These are phyloP conservation scores for Nicotiana benthamiana DNA, from an alignment of 257 asterid species.

Conservation along the genomic window DNA sequence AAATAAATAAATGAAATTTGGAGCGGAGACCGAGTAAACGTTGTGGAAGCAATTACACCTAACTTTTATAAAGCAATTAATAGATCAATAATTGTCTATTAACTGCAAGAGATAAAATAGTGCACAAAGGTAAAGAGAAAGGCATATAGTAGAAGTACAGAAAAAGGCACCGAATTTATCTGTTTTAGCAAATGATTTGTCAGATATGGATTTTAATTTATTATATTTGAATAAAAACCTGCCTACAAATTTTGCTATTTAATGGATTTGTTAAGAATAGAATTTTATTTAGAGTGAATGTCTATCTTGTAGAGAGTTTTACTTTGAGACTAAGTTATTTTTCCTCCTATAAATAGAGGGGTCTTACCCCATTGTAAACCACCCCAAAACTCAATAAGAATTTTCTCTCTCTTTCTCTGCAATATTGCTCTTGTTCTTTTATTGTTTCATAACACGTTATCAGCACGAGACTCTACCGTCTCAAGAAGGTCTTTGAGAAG, in stretches of 20 bases:
- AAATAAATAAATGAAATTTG: not conserved
- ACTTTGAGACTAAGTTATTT: too few relatives aligned
- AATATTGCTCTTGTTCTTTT: too few relatives aligned
- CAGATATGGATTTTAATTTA: not conserved
- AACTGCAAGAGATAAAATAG: not conserved
- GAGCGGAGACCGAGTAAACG: not conserved
- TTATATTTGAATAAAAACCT: not conserved
- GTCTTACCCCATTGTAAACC: too few relatives aligned
- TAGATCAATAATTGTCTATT: not conserved
- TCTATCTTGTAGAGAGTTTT: too few relatives aligned
- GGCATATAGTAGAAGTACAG: not conserved
- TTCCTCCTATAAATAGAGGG: too few relatives aligned
- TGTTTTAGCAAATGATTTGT: not conserved
- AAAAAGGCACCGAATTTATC: not conserved
- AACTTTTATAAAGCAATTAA: not conserved
- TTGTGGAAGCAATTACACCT: not conserved
- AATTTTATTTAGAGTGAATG: too few relatives aligned
- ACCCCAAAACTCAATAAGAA: too few relatives aligned
- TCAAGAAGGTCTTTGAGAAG: too few relatives aligned
- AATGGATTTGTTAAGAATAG: too few relatives aligned
- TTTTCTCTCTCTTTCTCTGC: too few relatives aligned
- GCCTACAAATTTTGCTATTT: not conserved
- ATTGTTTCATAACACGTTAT: too few relatives aligned
- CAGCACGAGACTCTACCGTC: too few relatives aligned
- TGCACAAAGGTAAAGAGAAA: not conserved